These are phyloP conservation scores for Cyberlindnera amylophila DNA, from an alignment of 805 yeast genomes.

Conservation along the genomic window DNA sequence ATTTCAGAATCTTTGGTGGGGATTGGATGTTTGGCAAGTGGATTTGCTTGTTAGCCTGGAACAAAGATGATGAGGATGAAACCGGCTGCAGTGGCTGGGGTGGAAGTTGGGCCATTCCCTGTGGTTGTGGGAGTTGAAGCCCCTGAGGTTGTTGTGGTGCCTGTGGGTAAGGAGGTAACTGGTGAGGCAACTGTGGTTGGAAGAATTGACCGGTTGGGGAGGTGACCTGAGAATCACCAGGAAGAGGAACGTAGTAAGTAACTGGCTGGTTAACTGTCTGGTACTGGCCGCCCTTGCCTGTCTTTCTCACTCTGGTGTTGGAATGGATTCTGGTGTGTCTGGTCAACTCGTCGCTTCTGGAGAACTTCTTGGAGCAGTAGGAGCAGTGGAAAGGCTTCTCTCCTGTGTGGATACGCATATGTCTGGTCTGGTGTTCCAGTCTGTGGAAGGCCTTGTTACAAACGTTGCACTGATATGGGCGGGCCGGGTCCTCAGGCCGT, in stretches of 20 bases:
- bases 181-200: constrained; percentile 8
- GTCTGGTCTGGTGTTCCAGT: constrained; percentile 87
- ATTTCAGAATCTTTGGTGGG: constrained; percentile 29
- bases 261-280: constrained; percentile 24
- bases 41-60: constrained; percentile 19
- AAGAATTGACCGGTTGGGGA: constrained; percentile 9
- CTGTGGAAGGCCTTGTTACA: constrained; percentile 86
- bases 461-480: constrained; percentile 83
- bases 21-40: constrained; percentile 27
- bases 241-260: constrained; percentile 26
- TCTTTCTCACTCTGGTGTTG: constrained; percentile 46
- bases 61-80: constrained; percentile 16
- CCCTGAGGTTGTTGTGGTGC: neutral
- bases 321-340: constrained; percentile 80
- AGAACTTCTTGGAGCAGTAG: constrained; percentile 73
- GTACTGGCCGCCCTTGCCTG: constrained; percentile 29
- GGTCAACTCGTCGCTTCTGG: constrained; percentile 81
- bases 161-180: constrained; percentile 3
- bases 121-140: constrained; percentile 1
- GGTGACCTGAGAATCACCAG: constrained; percentile 6
- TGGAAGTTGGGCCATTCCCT: constrained; percentile 5
- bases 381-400: constrained; percentile 87
- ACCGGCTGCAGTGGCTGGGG: constrained; percentile 13
- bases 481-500: constrained; percentile 20
- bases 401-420: constrained; percentile 89